Base-by-base conservation (phyloP, 306 rosid genomes). In the Cyamopsis tetragonoloba region DNA sequence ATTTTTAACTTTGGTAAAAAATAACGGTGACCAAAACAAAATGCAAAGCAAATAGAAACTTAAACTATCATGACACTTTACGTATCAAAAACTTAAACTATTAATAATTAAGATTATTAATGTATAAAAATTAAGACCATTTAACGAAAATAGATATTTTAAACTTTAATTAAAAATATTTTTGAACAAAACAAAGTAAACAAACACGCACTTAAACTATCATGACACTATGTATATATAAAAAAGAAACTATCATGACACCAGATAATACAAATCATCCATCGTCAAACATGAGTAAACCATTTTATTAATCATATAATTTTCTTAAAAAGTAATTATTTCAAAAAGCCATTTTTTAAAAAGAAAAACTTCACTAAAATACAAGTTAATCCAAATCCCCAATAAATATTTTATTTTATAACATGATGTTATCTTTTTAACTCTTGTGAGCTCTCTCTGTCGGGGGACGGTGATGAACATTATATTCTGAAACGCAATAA, bases 371-470 rank as follows among this genome's bases (percentile, higher is more conserved):
- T n/a, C 35, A 54, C 38, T 12, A 8, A 24, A 24, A 22, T 8
- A 27, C n/a, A 53, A 26, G 27, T 26, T 53, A 53, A 53, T 53
- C 37, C 22, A n/a, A 13, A 2, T 27, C 37, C 22, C 6, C 38
- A 13, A 26, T 23, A 27, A 53, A n/a, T n/a, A 53, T 27, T 26
- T 53, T 12, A 53, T 27, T 26, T 53, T 12, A 13, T 54, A 5
- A 3, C 12, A 27, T 13, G 27, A 66, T 66, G 35, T 13, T 20
- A 32, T 19, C 72, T 2, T 38, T 38, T 68, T 10, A 17, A 68
- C 24, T 68, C 65, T 12, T 44, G 34, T 13, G 66, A 43, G 28
- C 68, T 30, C 5, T 68, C 66, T 6, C 35, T 61, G 22, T 55
- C 32, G 0, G 15, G 43, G 22, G 48, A 43, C 9, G 17, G 14